Conservation (phyloP, 495 filamentous ascomycete species). For the Aspergillus steynii region DNA sequence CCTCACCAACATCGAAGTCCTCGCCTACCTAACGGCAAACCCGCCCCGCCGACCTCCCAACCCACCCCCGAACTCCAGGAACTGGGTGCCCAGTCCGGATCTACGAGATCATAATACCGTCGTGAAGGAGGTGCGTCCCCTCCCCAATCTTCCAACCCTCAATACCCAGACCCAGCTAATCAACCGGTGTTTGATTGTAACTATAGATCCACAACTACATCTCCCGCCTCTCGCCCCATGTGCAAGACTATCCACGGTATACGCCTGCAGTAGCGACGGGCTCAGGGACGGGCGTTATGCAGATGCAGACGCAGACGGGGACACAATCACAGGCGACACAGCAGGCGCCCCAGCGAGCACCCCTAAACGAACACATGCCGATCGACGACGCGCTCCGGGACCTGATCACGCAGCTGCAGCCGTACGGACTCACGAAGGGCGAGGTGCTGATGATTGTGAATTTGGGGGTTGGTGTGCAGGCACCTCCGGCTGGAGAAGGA, state of each 20-base stretch:
- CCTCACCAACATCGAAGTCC: slow-evolving; percentile 67
- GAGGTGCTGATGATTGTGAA: slow-evolving; percentile 68
- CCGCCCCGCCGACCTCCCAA: slow-evolving; percentile 45
- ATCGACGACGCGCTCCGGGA: slow-evolving; percentile 40
- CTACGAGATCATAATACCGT: slow-evolving; percentile 51
- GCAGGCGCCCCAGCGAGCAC: slow-evolving; percentile 18
- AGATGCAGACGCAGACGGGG: slow-evolving; percentile 30
- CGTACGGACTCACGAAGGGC: slow-evolving; percentile 58
- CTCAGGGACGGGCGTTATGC: no score
- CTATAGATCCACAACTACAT: slow-evolving; percentile 48
- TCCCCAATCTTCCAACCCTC: not conserved
- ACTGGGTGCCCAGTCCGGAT: slow-evolving; percentile 46
- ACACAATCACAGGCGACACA: slow-evolving; percentile 27
- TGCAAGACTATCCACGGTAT: slow-evolving; percentile 37
- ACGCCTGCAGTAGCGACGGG: not conserved
- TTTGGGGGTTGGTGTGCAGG: slow-evolving; percentile 39
- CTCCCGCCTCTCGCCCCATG: slow-evolving; percentile 39
- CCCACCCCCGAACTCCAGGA: slow-evolving; percentile 38
- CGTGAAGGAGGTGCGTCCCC: slow-evolving; percentile 45
- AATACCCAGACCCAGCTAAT: no score
- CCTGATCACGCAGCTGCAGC: slow-evolving; percentile 42
- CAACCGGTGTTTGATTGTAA: not conserved
- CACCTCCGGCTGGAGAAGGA: slow-evolving; percentile 3
- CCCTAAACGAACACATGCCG: slow-evolving; percentile 23
- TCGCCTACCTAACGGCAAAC: slow-evolving; percentile 53